phyloP scores from a whole-genome alignment of 129 eudicot species.

The Flaveria sonorensis region DNA sequence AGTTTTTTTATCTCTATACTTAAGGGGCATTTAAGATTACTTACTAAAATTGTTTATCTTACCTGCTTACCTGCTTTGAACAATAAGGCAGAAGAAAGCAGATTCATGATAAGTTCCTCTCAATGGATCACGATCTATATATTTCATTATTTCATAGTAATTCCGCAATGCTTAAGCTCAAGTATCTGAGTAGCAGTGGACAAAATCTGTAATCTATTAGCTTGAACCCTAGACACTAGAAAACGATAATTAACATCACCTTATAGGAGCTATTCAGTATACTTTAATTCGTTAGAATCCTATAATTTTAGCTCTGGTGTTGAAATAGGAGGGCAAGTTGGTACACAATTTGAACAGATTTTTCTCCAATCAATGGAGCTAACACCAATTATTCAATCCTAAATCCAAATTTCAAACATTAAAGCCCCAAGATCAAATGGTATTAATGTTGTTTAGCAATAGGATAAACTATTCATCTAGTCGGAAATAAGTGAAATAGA shows the following conservation, averaged over 20 bases:
- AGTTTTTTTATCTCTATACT: not conserved
- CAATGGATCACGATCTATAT: no score
- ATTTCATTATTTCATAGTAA: not conserved
- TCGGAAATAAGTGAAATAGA: no score
- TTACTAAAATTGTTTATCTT: not conserved
- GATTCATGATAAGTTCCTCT: no score
- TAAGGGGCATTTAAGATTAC: not conserved
- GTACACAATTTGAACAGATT: not conserved
- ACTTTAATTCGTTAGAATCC: not conserved
- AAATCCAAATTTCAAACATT: not conserved
- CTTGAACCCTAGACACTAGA: not conserved
- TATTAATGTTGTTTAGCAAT: not conserved
- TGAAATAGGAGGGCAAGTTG: not conserved
- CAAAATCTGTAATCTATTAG: not conserved
- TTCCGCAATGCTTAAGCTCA: not conserved
- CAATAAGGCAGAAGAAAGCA: no score
- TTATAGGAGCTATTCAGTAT: not conserved
- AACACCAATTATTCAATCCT: not conserved
- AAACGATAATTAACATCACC: not conserved
- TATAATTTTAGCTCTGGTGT: not conserved
- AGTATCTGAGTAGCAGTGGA: not conserved
- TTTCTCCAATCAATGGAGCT: not conserved
- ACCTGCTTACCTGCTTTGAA: not conserved
- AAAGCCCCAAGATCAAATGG: not conserved
- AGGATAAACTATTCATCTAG: no score